These are phyloP conservation scores for Udeniomyces megalosporus DNA, from an alignment of 768 basidiomycete genomes.

Conservation along the genomic window DNA sequence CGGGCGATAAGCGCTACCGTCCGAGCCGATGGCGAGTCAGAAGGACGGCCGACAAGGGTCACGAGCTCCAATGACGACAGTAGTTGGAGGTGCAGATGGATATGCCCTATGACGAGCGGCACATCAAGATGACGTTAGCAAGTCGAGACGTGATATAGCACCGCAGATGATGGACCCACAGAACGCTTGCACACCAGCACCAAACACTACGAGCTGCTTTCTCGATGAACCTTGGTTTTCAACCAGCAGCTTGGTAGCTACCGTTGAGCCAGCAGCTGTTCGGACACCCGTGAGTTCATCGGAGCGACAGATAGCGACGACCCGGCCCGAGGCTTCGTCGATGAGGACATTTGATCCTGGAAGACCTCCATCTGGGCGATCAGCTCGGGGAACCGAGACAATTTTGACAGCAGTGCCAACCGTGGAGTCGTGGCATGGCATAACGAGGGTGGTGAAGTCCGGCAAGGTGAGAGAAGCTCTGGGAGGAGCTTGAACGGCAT, in stretches of 20 bases:
- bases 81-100: constrained; percentile 43
- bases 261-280: constrained; percentile 19
- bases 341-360: constrained; percentile 63
- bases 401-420: constrained; percentile 51
- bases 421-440: constrained; percentile 53
- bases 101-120: too few relatives aligned
- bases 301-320: constrained; percentile 65
- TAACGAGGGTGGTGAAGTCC: constrained; percentile 52
- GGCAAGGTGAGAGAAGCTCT: constrained; percentile 1
- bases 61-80: constrained; percentile 42
- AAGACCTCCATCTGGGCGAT: constrained; percentile 41
- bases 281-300: constrained; percentile 36
- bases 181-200: constrained; percentile 54
- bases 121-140: too few relatives aligned
- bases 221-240: neutral
- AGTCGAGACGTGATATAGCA: constrained; percentile 1
- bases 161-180: constrained; percentile 29
- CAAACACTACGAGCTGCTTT: constrained; percentile 44
- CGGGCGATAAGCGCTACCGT: constrained; percentile 6
- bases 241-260: neutral
- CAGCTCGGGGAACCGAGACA: constrained; percentile 51
- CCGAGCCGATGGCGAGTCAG: constrained; percentile 33
- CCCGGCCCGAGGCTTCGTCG: constrained; percentile 49
- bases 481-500: neutral
- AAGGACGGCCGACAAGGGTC: constrained; percentile 46